A percentile compares a stretch with the other conserved stretches of the same genome.
Conservation (phyloP, 2,329 filamentous ascomycete species). For the Penicillium nordicum region DNA sequence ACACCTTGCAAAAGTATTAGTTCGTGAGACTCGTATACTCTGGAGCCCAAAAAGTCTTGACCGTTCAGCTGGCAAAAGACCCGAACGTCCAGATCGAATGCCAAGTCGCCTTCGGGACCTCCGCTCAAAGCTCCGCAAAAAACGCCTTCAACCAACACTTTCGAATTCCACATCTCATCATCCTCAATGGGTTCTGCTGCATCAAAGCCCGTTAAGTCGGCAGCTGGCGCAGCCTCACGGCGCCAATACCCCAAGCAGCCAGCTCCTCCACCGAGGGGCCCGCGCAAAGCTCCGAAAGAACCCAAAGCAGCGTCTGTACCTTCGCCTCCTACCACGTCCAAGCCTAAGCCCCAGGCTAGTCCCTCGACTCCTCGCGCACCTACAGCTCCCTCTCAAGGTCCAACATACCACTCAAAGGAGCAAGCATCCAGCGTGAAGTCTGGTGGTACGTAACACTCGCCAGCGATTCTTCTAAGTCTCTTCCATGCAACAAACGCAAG, state of each 20-base stretch:
- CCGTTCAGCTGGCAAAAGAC: not conserved
- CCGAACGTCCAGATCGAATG: constrained; percentile 1
- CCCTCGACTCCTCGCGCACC: constrained; percentile 8
- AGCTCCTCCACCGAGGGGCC: constrained; percentile 31
- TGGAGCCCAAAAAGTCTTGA: not conserved
- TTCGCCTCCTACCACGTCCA: constrained; percentile 20
- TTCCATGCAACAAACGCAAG: not conserved
- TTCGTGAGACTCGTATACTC: not conserved
- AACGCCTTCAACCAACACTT: not conserved
- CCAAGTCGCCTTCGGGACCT: constrained; percentile 23
- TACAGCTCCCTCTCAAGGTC: constrained; percentile 20
- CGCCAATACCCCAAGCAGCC: constrained; percentile 56
- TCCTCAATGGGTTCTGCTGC: constrained; percentile 55
- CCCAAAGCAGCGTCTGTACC: constrained; percentile 35
- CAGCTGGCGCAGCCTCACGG: constrained; percentile 48
- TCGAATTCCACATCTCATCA: not conserved
- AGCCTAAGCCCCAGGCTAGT: not conserved
- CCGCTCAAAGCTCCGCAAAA: constrained; percentile 21
- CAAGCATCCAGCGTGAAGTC: constrained; percentile 33
- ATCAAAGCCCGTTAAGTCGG: constrained; percentile 53
- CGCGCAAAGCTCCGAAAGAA: constrained; percentile 25
- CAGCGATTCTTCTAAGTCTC: not conserved
- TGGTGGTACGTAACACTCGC: constrained; percentile 27
- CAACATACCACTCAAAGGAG: constrained; percentile 37
- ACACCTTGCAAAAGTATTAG: not conserved